Evolutionary conservation across 208 protist species (phyloP).

Genomic region (Wallacemonas sp.): DNA sequence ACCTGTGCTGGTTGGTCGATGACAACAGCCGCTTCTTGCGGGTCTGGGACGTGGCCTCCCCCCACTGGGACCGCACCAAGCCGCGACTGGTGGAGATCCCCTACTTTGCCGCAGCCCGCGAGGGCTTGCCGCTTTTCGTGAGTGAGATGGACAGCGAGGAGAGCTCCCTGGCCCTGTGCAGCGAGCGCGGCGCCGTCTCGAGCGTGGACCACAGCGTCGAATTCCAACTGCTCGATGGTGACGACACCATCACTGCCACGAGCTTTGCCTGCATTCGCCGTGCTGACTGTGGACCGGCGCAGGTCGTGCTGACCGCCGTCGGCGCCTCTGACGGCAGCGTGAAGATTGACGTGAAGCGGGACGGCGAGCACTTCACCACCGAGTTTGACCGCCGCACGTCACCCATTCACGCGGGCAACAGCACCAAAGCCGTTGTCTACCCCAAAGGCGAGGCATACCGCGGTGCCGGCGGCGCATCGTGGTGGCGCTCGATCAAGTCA

Average conservation of each 20-base stretch:
- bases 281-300: constrained; percentile 22
- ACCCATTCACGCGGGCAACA: constrained; percentile 8
- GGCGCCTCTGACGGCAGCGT: constrained; percentile 55
- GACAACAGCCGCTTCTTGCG: constrained; percentile 63
- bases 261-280: constrained; percentile 62
- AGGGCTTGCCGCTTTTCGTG: constrained; percentile 67
- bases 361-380: constrained; percentile 52
- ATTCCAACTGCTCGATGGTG: constrained; percentile 58
- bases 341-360: constrained; percentile 59
- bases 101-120: constrained; percentile 47
- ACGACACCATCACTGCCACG: constrained; percentile 31
- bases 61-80: constrained; percentile 42
- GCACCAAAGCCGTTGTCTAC: constrained; percentile 17
- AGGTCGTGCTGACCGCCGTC: constrained; percentile 44
- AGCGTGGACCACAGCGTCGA: constrained; percentile 82
- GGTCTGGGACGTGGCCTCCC: constrained; percentile 62
- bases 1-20: constrained; percentile 78
- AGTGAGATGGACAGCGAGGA: constrained; percentile 65
- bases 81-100: constrained; percentile 67
- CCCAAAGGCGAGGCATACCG: constrained; percentile 5
- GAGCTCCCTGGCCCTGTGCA: constrained; percentile 79
- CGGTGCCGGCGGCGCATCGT: constrained; percentile 6
- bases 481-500: constrained; percentile 24
- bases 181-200: constrained; percentile 63
- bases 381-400: constrained; percentile 40